Evolutionary conservation across 1,284 basidiomycete species (phyloP).

Genomic region (Grifola frondosa): DNA sequence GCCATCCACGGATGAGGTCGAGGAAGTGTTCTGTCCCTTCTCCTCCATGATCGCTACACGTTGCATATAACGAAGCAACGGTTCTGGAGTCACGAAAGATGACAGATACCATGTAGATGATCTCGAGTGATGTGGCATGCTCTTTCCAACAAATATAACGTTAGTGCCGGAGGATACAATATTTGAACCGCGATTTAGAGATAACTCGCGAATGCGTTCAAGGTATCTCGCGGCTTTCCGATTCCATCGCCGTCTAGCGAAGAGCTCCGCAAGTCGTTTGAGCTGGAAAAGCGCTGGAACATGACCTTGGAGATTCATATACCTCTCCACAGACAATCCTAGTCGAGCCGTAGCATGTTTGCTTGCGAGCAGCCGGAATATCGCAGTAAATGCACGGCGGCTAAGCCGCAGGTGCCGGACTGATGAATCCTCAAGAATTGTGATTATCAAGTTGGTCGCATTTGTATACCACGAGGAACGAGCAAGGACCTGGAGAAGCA

Average conservation of each 20-base stretch:
- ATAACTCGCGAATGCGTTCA: slow-evolving; percentile 33
- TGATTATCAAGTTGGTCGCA: slow-evolving; percentile 18
- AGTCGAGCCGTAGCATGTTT: slow-evolving; percentile 49
- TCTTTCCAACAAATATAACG: too few relatives aligned
- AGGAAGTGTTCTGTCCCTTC: too few relatives aligned
- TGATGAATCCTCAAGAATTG: slow-evolving; percentile 48
- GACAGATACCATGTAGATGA: slow-evolving; percentile 4
- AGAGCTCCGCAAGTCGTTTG: slow-evolving; percentile 49
- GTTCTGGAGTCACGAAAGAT: neutral
- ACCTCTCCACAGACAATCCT: slow-evolving; percentile 43
- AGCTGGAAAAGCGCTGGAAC: slow-evolving; percentile 43
- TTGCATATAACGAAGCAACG: neutral
- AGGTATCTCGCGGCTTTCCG: slow-evolving; percentile 41
- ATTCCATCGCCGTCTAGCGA: slow-evolving; percentile 42
- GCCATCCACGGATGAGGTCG: too few relatives aligned
- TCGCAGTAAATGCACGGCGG: slow-evolving; percentile 40
- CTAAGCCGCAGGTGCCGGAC: slow-evolving; percentile 40
- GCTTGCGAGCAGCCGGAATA: slow-evolving; percentile 52
- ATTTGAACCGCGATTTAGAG: neutral
- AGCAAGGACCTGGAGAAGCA: slow-evolving; percentile 50
- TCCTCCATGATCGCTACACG: neutral
- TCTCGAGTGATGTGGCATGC: neutral
- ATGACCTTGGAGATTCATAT: slow-evolving; percentile 42
- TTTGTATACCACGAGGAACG: neutral
- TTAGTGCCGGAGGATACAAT: neutral